Percentiles rank a stretch among this genome's conserved stretches.
Conservation (phyloP, 352 stramenopile species). For the Phytophthora pistaciae region DNA sequence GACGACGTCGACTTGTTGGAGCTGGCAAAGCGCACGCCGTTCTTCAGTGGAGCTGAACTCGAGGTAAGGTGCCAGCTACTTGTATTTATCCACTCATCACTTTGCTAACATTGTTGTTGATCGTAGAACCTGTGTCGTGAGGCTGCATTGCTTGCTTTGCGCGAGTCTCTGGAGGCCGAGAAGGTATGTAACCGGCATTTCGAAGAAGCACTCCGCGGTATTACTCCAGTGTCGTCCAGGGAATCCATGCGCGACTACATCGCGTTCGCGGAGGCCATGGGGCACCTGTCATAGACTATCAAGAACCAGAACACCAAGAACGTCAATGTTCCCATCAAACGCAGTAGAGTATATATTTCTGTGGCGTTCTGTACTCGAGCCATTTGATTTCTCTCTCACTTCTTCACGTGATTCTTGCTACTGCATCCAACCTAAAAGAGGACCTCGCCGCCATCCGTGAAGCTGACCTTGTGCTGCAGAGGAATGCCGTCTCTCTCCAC, state of each 20-base stretch:
- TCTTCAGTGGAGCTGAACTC: slow-evolving; percentile 90
- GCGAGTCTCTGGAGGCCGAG: slow-evolving; percentile 69
- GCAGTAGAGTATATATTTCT: slow-evolving; percentile 17
- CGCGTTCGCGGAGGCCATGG: slow-evolving; percentile 72
- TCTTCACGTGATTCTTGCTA: neutral
- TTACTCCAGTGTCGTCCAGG: slow-evolving; percentile 65
- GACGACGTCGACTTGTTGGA: slow-evolving; percentile 68
- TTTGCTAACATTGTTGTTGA: slow-evolving; percentile 11
- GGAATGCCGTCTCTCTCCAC: slow-evolving; percentile 68
- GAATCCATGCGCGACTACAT: slow-evolving; percentile 66
- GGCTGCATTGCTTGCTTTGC: slow-evolving; percentile 74
- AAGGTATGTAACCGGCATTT: slow-evolving; percentile 74
- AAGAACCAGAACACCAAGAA: neutral
- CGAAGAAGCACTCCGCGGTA: slow-evolving; percentile 48
- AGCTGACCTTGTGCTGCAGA: slow-evolving; percentile 78
- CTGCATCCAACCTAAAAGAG: slow-evolving; percentile 38
- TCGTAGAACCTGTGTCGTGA: slow-evolving; percentile 88
- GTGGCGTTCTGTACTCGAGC: neutral
- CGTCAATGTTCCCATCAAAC: neutral
- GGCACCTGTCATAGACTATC: slow-evolving; percentile 44
- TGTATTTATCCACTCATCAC: neutral
- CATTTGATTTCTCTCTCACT: neutral
- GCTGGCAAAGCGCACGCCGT: slow-evolving; percentile 61
- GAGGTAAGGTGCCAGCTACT: slow-evolving; percentile 60
- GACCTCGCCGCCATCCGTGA: slow-evolving; percentile 81